Percentiles rank a stretch among this genome's conserved stretches.
These are phyloP conservation scores for Globisporangium nodosum DNA, from an alignment of 352 stramenopile species.

Conservation along the genomic window DNA sequence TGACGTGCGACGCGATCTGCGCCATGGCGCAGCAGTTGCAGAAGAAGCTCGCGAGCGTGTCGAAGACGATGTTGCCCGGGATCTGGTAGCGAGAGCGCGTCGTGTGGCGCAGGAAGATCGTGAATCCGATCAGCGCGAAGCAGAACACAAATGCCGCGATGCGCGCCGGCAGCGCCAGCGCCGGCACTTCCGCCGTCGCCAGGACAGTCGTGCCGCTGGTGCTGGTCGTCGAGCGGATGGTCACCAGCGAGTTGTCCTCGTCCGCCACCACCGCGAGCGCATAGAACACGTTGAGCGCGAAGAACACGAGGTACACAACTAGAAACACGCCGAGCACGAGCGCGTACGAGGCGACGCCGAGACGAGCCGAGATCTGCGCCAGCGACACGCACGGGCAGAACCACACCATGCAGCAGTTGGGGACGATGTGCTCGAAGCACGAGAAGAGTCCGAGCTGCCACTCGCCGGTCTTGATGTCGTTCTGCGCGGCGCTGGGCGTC, in stretches of 20 bases:
- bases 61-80: constrained; percentile 9
- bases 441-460: constrained; percentile 21
- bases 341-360: constrained; percentile 13
- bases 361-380: constrained; percentile 17
- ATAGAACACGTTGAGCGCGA: background rate
- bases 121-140: constrained; percentile 1
- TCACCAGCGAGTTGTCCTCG: background rate
- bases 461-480: constrained; percentile 14
- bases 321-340: constrained; percentile 15
- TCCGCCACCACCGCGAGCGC: background rate
- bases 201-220: background rate
- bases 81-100: constrained; percentile 10
- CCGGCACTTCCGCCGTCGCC: background rate
- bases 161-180: background rate
- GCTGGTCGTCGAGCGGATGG: background rate
- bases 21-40: constrained; percentile 21
- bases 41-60: constrained; percentile 11
- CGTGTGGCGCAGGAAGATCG: constrained; percentile 1
- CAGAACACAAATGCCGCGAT: background rate
- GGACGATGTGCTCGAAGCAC: constrained; percentile 23
- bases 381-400: constrained; percentile 24
- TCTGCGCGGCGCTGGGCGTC: background rate
- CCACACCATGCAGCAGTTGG: constrained; percentile 27
- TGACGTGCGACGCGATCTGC: constrained; percentile 21
- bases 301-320: constrained; percentile 1